phyloP scores from a whole-genome alignment of 352 stramenopile species.

The Phytophthora palmivora region DNA sequence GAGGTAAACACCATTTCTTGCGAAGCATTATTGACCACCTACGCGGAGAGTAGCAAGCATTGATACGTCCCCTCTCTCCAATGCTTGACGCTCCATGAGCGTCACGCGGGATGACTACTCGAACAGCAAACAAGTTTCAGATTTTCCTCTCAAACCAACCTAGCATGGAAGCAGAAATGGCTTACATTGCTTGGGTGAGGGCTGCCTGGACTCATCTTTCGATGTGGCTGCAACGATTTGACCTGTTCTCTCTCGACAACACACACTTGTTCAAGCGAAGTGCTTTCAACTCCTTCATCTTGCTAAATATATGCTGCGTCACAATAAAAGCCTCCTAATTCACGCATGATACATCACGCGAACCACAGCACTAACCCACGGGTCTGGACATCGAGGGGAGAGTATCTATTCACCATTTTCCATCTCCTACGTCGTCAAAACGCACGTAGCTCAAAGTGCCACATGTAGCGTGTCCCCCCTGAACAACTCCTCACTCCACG shows the following conservation, averaged over 20 bases:
- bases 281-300: no score
- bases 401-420: constrained; percentile 46
- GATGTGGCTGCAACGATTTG: neutral
- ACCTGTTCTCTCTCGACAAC: no score
- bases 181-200: constrained; percentile 43
- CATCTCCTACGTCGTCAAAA: constrained; percentile 31
- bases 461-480: constrained; percentile 31
- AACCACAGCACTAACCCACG: constrained; percentile 2
- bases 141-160: neutral
- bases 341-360: no score
- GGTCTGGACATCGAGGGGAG: constrained; percentile 19
- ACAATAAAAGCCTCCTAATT: no score
- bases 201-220: constrained; percentile 84
- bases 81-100: constrained; percentile 73
- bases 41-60: constrained; percentile 80
- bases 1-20: neutral
- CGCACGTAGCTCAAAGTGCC: constrained; percentile 23
- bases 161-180: neutral
- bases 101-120: constrained; percentile 55
- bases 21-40: constrained; percentile 15
- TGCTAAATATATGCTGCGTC: constrained; percentile 40
- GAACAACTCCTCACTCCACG: constrained; percentile 17
- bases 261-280: no score
- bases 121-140: constrained; percentile 8
- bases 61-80: constrained; percentile 74